Base-by-base conservation (phyloP, 768 basidiomycete genomes). In the Lactifluus rugatus region DNA sequence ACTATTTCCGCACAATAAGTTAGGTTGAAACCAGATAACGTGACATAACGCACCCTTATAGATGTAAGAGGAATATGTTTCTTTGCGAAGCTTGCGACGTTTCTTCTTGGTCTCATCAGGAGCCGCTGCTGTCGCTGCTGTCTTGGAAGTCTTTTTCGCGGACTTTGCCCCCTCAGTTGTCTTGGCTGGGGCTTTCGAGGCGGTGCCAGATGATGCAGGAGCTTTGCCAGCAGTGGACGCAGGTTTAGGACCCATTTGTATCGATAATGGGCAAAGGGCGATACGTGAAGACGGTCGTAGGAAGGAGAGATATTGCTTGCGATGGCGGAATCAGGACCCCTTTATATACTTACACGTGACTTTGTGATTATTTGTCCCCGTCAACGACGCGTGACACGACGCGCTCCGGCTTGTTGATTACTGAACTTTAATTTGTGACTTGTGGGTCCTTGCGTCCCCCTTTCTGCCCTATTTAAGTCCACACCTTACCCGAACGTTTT, bases 1-100 rank as follows among this genome's bases (percentile, higher is more conserved):
- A 96, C 93, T 91, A 57, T 50, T 25, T 44, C 28, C 36, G 34
- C 10, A 44, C 5, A 14, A 5, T 1, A 16, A 19, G 39, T 32
- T 31, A 41, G 68, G 14, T 1, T 46, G 41, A 61, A 32, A 25
- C 1, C 44, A 31, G 26, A n/a, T 1, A 5, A 26, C 23, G 26
- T 36, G 23, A 26, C 46, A 2, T 72, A 76, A 53, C 62, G 11
- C 7, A 88, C 89, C 88, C 75, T 92, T 93, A 80, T 91, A 93
- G 72, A 96, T 93, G 79, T 95, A 95, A 34, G 90, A 89, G 21
- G 90, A 86, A 77, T 92, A 93, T 2, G 90, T 92, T 78, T 93
- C 90, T 78, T 91, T 91, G 74, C 91, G 79, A 54, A 79, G 71
- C 80, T 93, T 94, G 75, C 84, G 85, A 66, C 86, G 77, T 78